Evolutionary conservation across 768 basidiomycete genomes (phyloP).

Genomic region (Suillus spraguei): DNA sequence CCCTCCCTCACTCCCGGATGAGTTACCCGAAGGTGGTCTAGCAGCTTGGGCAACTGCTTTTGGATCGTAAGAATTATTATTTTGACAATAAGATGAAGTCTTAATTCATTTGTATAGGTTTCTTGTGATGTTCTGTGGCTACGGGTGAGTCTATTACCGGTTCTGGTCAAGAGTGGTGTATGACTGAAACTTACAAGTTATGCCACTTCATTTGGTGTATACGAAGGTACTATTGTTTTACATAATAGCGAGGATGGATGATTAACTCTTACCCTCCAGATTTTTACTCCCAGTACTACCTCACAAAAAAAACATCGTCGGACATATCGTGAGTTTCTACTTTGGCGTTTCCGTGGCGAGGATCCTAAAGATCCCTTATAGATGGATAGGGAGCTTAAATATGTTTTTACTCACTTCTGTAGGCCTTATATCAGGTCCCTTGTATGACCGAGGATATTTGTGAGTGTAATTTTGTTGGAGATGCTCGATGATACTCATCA

Average conservation of each 20-base stretch:
- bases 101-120: constrained; percentile 21
- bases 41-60: constrained; percentile 28
- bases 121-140: constrained; percentile 35
- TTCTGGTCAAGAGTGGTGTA: background rate
- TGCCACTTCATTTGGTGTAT: constrained; percentile 40
- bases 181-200: constrained; percentile 26
- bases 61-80: constrained; percentile 22
- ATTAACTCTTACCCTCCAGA: constrained; percentile 25
- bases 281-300: constrained; percentile 40
- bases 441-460: constrained; percentile 58
- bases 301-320: constrained; percentile 36
- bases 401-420: constrained; percentile 38
- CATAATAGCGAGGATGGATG: background rate
- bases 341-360: background rate
- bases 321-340: constrained; percentile 36
- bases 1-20: background rate
- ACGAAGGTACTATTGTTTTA: constrained; percentile 33
- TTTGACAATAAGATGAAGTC: background rate
- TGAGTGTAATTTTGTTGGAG: constrained; percentile 20
- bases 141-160: constrained; percentile 24
- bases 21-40: constrained; percentile 32
- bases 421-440: constrained; percentile 45
- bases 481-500: background rate
- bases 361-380: constrained; percentile 14
- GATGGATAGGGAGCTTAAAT: constrained; percentile 52